Conservation (phyloP, 805 yeast species). For the Candida peoriensis region DNA sequence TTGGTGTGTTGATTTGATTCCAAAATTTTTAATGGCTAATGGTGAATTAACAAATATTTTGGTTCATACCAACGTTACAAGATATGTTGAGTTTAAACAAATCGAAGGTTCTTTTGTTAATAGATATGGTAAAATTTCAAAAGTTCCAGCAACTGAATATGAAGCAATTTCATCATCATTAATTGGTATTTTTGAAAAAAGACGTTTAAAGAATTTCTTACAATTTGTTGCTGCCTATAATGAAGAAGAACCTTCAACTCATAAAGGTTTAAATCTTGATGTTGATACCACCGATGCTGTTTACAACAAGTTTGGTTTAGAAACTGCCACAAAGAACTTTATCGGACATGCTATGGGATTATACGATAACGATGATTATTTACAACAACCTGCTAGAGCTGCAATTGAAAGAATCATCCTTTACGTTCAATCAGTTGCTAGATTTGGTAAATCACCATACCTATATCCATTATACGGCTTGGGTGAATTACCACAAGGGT, state of each 20-base stretch:
- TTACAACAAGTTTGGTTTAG: slow-evolving; percentile 83
- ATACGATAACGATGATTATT: slow-evolving; percentile 88
- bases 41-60: slow-evolving; percentile 95
- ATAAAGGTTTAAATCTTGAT: slow-evolving; percentile 82
- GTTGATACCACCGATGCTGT: slow-evolving; percentile 87
- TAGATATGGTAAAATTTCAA: slow-evolving; percentile 78
- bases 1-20: slow-evolving; percentile 97
- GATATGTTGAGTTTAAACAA: slow-evolving; percentile 94
- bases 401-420: slow-evolving; percentile 81
- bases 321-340: slow-evolving; percentile 89
- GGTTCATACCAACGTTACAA: slow-evolving; percentile 92
- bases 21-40: slow-evolving; percentile 94
- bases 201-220: slow-evolving; percentile 88
- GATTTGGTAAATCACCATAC: slow-evolving; percentile 95
- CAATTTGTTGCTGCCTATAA: slow-evolving; percentile 81
- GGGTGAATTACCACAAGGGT: slow-evolving; percentile 98
- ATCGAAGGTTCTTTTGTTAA: slow-evolving; percentile 94
- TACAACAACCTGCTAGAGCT: slow-evolving; percentile 86
- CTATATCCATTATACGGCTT: slow-evolving; percentile 93
- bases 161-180: slow-evolving; percentile 90
- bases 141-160: slow-evolving; percentile 87
- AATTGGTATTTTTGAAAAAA: slow-evolving; percentile 94
- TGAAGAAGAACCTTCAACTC: slow-evolving; percentile 75
- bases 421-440: slow-evolving; percentile 85
- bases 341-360: slow-evolving; percentile 99